A percentile compares a stretch with the other conserved stretches of the same genome.
Evolutionary conservation across 495 filamentous ascomycete species (phyloP).

Genomic region (Recurvomyces mirabilis): DNA sequence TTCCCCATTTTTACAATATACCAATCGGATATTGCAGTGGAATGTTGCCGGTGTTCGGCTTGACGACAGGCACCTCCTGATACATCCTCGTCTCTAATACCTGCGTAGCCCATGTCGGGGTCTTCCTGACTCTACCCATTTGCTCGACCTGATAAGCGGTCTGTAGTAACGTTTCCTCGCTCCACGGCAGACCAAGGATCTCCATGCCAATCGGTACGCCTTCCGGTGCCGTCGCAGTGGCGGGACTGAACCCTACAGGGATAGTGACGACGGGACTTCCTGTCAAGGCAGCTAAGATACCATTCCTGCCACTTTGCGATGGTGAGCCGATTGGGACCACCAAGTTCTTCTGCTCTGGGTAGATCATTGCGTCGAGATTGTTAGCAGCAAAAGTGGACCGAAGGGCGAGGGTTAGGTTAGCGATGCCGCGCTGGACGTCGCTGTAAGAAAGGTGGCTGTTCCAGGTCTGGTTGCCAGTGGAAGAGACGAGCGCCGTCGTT

Average conservation of each 20-base stretch:
- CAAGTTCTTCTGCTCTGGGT: slow-evolving; percentile 55
- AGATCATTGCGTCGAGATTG: slow-evolving; percentile 47
- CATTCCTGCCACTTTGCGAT: slow-evolving; percentile 49
- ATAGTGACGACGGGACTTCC: slow-evolving; percentile 53
- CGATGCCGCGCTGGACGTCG: slow-evolving; percentile 34
- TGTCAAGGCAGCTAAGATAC: slow-evolving; percentile 52
- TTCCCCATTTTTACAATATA: background rate
- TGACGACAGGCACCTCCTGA: slow-evolving; percentile 34
- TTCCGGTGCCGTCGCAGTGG: slow-evolving; percentile 35
- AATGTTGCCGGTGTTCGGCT: slow-evolving; percentile 33
- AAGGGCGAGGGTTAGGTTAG: slow-evolving; percentile 37
- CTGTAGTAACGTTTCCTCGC: slow-evolving; percentile 42
- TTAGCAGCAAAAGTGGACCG: slow-evolving; percentile 37
- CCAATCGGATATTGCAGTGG: slow-evolving; percentile 34
- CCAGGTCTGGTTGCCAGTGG: slow-evolving; percentile 31
- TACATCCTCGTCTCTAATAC: slow-evolving; percentile 29
- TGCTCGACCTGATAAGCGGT: slow-evolving; percentile 36
- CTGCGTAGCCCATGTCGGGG: slow-evolving; percentile 33
- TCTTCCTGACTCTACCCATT: slow-evolving; percentile 36
- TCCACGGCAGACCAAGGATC: slow-evolving; percentile 45
- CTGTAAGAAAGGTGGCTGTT: slow-evolving; percentile 29
- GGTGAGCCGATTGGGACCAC: slow-evolving; percentile 46
- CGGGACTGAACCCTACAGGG: slow-evolving; percentile 40
- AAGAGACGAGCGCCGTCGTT: slow-evolving; percentile 38
- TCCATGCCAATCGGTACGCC: slow-evolving; percentile 57